A percentile compares a stretch with the other conserved stretches of the same genome.
Conservation (phyloP, 805 yeast species). For the Saccharomycopsis olivae region DNA sequence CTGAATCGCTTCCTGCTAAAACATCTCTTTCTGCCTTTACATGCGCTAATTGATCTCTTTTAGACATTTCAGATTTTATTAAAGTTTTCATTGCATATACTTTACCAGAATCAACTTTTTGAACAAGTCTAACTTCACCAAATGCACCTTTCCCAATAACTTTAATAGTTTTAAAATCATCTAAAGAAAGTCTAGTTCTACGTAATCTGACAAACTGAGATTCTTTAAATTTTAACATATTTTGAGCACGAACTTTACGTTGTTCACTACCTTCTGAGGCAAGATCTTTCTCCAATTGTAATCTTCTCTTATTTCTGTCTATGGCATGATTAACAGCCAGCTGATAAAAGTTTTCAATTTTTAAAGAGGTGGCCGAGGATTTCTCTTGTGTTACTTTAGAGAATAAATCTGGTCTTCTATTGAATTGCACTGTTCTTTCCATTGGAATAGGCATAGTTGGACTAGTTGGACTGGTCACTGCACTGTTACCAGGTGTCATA, state of each 20-base stretch:
- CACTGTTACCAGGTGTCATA: neutral
- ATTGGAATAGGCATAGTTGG: neutral
- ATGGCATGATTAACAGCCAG: conserved; percentile 85
- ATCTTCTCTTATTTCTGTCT: conserved; percentile 87
- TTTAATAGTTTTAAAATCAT: conserved; percentile 81
- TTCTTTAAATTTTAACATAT: conserved; percentile 79
- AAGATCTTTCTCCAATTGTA: conserved; percentile 69
- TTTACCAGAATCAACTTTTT: conserved; percentile 84
- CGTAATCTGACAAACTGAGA: conserved; percentile 76
- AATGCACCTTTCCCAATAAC: conserved; percentile 94
- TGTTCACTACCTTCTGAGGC: conserved; percentile 76
- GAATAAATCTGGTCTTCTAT: conserved; percentile 67
- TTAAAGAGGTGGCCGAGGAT: conserved; percentile 73
- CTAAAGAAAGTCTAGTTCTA: conserved; percentile 71
- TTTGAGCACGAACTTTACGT: conserved; percentile 70
- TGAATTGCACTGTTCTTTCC: neutral
- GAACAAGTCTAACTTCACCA: conserved; percentile 93
- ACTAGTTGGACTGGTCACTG: neutral
- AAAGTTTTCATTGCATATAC: conserved; percentile 92
- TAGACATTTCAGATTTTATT: conserved; percentile 85
- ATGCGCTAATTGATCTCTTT: conserved; percentile 88
- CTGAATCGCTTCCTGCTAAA: conserved; percentile 78
- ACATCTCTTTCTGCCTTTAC: conserved; percentile 96
- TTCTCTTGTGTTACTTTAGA: conserved; percentile 69
- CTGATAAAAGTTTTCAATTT: conserved; percentile 76